phyloP scores from a whole-genome alignment of 495 filamentous ascomycete genomes.

The Neurospora terricola region DNA sequence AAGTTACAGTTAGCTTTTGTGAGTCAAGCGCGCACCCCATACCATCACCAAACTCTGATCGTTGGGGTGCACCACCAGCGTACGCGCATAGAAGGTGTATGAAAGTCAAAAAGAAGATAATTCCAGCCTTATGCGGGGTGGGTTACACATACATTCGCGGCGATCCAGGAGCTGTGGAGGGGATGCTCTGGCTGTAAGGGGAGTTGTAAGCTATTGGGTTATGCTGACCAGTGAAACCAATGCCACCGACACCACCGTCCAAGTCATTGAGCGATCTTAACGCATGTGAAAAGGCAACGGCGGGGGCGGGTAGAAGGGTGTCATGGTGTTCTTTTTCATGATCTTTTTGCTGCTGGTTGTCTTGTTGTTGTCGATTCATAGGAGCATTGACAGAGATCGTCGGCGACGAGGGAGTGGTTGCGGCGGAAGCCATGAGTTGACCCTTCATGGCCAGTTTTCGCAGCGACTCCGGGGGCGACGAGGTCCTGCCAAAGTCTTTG shows the following conservation, averaged over 20 bases:
- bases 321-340: slow-evolving; percentile 7
- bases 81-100: not conserved
- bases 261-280: slow-evolving; percentile 27
- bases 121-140: not conserved
- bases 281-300: slow-evolving; percentile 22
- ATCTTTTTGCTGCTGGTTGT: not conserved
- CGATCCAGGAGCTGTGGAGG: slow-evolving; percentile 44
- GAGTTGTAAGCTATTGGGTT: slow-evolving; percentile 26
- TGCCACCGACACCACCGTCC: slow-evolving; percentile 5
- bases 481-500: slow-evolving; percentile 18
- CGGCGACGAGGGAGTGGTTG: slow-evolving; percentile 23
- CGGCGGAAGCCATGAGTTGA: slow-evolving; percentile 21
- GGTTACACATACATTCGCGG: slow-evolving; percentile 39
- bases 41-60: not conserved
- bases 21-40: not conserved
- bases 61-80: not conserved
- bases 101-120: not conserved
- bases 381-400: slow-evolving; percentile 12
- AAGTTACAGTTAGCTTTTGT: slow-evolving; percentile 12
- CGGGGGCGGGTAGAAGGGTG: slow-evolving; percentile 13
- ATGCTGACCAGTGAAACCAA: slow-evolving; percentile 16
- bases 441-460: slow-evolving; percentile 43
- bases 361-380: not conserved
- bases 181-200: slow-evolving; percentile 38
- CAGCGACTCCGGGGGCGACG: slow-evolving; percentile 24